Evolutionary conservation across 805 yeast species (phyloP), one percentile per base, ranked within the genome.

Genomic region (Kodamaea kaohsiungensis): DNA sequence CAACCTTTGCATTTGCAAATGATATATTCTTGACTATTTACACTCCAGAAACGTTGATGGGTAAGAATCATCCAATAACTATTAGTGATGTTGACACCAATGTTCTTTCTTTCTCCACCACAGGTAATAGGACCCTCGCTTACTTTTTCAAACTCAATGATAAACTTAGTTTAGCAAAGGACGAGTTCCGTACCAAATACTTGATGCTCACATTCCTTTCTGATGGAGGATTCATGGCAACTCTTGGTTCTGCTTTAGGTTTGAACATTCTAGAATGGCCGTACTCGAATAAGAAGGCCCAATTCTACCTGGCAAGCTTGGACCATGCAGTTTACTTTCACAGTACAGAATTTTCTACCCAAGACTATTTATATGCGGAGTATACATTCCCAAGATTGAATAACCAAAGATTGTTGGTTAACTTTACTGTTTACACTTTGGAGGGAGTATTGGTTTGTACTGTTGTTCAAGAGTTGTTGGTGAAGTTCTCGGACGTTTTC

Each of bases 301-400:
- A 62, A 22, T 72, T 67, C 55, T 73, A 73, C 62, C 63, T 76
- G 43, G 76, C 70, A 1, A 67, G 73, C 40, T 64, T 73, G 51
- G 78, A 73, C 56, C 78, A 73, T 54, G 51, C 70, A 2, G 60
- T 73, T 7, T 68, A 59, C 54, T 67, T 65, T 59, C 77, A 73
- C 57, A 76, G 72, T 53, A 59, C 51, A 2, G 65, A 73, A 43
- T 73, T 67, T 43, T 73, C 72, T 50, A 69, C 76, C 0, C 66
- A 71, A 19, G 58, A 64, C 38, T 73, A 72, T 71, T 49, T 73
- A 59, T 73, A 65, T 52, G 48, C 71, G 53, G 76, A 71, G 55
- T 71, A 62, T 57, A 59, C 59, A 45, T 73, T 70, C 50, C 49
- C 57, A 40, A 61, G 71, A 38, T 59, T 70, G 63, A 59, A 61